A percentile compares a stretch with the other conserved stretches of the same genome.
Conservation (phyloP, 345 rosid species). For the Rhodamnia rubescens region DNA sequence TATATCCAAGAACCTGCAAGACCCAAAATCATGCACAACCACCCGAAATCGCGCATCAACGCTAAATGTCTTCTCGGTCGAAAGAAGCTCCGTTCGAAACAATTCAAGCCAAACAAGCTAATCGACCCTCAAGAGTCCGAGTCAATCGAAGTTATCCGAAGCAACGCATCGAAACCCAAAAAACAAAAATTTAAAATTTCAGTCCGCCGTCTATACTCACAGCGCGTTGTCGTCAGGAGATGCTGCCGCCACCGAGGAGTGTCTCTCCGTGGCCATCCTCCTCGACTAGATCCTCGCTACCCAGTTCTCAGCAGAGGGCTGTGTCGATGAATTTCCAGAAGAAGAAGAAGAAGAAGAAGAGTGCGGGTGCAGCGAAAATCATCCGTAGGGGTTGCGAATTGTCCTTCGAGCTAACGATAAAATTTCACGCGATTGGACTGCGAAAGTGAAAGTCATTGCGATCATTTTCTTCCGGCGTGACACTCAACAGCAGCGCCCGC, state of each 20-base stretch:
- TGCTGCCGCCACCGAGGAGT: conserved; percentile 27
- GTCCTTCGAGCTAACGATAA: not conserved
- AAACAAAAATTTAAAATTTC: not conserved
- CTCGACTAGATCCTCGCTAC: not conserved
- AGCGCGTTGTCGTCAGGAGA: conserved; percentile 48
- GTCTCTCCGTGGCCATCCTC: conserved; percentile 49
- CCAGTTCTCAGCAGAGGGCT: not conserved
- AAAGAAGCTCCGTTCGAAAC: not conserved
- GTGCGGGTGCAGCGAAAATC: not conserved
- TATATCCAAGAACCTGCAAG: conserved; percentile 76
- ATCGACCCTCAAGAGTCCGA: not conserved
- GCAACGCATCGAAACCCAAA: not conserved
- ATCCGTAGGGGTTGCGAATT: not conserved
- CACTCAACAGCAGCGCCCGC: fast-evolving
- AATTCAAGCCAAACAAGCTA: not conserved
- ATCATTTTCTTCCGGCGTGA: not conserved
- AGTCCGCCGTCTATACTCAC: conserved; percentile 16
- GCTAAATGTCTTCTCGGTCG: not conserved
- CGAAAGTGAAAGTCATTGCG: not conserved
- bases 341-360: not conserved
- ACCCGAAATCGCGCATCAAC: not conserved
- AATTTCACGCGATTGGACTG: not conserved
- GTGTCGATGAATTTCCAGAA: not conserved
- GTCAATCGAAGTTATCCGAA: not conserved
- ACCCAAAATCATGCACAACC: not conserved